A percentile compares a stretch with the other conserved stretches of the same genome.
Evolutionary conservation across 768 basidiomycete genomes (phyloP).

Genomic region (Pulveroboletus sp.): DNA sequence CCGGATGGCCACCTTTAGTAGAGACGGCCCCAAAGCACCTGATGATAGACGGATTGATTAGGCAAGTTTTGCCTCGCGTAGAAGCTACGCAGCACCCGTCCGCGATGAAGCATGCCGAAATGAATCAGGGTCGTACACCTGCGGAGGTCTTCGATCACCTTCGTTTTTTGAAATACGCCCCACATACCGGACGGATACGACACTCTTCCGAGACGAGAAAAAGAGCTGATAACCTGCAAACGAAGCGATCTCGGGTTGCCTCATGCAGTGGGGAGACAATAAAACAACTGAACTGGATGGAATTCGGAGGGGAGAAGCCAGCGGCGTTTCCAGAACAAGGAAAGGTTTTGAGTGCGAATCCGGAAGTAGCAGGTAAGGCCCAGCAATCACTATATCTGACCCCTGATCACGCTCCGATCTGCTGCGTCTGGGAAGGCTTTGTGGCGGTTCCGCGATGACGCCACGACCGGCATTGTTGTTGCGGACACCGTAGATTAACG

Average conservation of each 20-base stretch:
- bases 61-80: slow-evolving; percentile 17
- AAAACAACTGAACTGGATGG: not conserved
- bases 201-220: slow-evolving; percentile 2
- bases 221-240: not conserved
- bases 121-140: slow-evolving; percentile 27
- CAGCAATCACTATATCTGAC: slow-evolving; percentile 22
- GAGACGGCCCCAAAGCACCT: not conserved
- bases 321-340: slow-evolving; percentile 24
- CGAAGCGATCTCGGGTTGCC: slow-evolving; percentile 1
- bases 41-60: slow-evolving; percentile 11
- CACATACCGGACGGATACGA: not conserved
- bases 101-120: slow-evolving; percentile 24
- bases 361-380: slow-evolving; percentile 24
- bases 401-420: slow-evolving; percentile 26
- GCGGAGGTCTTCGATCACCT: slow-evolving; percentile 3
- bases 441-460: slow-evolving; percentile 27
- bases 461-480: slow-evolving; percentile 21
- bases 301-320: slow-evolving; percentile 12
- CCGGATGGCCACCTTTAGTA: slow-evolving; percentile 4
- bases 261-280: not conserved
- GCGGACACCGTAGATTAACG: slow-evolving; percentile 25
- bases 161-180: slow-evolving; percentile 5
- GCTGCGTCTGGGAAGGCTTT: slow-evolving; percentile 22
- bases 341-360: slow-evolving; percentile 26
- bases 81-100: slow-evolving; percentile 7